Evolutionary conservation across 2,329 filamentous ascomycete species (phyloP).

Genomic region (Penicillium sp.): DNA sequence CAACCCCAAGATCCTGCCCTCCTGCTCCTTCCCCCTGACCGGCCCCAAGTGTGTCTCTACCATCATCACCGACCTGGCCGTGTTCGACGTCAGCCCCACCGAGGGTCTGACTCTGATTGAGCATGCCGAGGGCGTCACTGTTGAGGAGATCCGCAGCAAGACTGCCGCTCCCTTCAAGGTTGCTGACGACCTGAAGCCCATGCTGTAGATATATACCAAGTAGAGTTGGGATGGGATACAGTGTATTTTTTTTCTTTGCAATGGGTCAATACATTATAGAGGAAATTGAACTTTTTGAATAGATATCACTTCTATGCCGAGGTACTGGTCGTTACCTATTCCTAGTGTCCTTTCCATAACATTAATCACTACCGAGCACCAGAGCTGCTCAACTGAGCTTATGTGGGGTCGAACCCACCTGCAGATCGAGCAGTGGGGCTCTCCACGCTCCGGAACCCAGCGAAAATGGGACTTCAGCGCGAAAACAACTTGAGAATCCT

Average conservation of each 20-base stretch:
- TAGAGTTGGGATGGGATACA: conserved; percentile 11
- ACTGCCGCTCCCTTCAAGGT: conserved; percentile 66
- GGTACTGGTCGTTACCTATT: too few relatives aligned
- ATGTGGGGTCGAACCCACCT: conserved; percentile 16
- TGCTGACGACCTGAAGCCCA: conserved; percentile 54
- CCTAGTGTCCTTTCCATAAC: too few relatives aligned
- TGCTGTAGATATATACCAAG: conserved; percentile 28
- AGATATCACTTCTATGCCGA: not conserved
- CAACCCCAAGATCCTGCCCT: conserved; percentile 59
- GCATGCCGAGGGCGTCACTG: conserved; percentile 63
- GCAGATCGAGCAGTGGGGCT: conserved; percentile 5
- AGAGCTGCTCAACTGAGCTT: not conserved
- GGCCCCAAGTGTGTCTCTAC: conserved; percentile 63
- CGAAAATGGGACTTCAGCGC: not conserved
- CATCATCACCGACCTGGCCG: conserved; percentile 68
- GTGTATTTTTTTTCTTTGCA: conserved; percentile 7
- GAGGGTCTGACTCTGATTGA: conserved; percentile 57
- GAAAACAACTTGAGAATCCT: not conserved
- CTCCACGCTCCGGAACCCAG: conserved; percentile 3
- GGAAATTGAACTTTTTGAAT: conserved; percentile 5
- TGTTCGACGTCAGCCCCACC: conserved; percentile 68
- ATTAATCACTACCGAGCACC: too few relatives aligned
- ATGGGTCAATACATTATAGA: conserved; percentile 10
- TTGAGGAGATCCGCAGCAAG: conserved; percentile 66
- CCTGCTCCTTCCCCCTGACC: conserved; percentile 62